Conservation (phyloP, 208 protist genomes). For the Acanthamoeba sp. region DNA sequence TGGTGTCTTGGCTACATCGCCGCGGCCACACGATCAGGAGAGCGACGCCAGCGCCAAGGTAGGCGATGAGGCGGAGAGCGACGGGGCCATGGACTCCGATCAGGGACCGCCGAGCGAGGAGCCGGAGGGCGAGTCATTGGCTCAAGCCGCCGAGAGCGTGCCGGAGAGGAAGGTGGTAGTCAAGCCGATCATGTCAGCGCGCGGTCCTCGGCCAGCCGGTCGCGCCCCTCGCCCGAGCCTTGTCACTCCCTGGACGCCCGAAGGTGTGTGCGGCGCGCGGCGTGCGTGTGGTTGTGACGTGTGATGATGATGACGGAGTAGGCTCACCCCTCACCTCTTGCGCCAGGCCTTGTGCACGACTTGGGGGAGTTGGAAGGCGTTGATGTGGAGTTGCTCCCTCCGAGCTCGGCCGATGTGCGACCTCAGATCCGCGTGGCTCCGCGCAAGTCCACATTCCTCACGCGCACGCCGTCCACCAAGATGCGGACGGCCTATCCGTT, state of each 20-base stretch:
- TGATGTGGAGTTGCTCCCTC: not conserved
- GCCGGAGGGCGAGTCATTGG: too few species aligned
- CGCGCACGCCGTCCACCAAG: not conserved
- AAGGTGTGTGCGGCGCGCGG: not conserved
- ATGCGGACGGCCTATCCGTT: not conserved
- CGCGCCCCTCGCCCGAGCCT: conserved; percentile 1
- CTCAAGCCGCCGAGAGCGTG: too few species aligned
- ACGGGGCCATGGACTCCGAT: too few species aligned
- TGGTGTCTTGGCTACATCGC: too few species aligned
- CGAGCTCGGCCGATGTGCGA: not conserved
- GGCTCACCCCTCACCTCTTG: too few species aligned
- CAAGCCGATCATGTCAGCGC: not conserved
- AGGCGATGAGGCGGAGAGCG: not conserved
- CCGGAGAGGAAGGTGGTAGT: too few species aligned
- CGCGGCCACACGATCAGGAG: too few species aligned
- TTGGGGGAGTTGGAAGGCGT: not conserved
- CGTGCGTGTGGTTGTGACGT: too few species aligned
- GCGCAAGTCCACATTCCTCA: not conserved
- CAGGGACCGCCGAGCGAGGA: too few species aligned
- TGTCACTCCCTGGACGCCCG: not conserved
- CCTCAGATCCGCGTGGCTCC: not conserved
- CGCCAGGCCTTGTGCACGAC: not conserved
- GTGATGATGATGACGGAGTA: too few species aligned
- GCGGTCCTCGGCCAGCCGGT: not conserved
- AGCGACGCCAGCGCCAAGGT: too few species aligned